A percentile compares a stretch with the other conserved stretches of the same genome.
Conservation (phyloP, 495 filamentous ascomycete genomes). For the Hypoxylon trugodes region DNA sequence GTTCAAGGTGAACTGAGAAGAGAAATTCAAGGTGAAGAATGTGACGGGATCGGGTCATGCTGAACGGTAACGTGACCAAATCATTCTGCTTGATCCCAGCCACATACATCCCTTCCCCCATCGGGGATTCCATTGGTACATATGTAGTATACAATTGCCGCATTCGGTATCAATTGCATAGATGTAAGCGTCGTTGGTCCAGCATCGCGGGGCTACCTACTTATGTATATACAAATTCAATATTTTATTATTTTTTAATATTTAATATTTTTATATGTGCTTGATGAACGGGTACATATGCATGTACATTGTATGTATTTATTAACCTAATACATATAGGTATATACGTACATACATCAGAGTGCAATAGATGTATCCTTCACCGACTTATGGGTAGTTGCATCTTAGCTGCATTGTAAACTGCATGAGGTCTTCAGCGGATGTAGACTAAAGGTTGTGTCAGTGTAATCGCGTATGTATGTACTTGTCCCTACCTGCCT, state of each 20-base stretch:
- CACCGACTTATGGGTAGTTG: conserved; percentile 10
- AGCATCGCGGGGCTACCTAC: not conserved
- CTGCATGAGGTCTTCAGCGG: no score
- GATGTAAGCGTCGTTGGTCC: not conserved
- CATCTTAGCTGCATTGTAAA: not conserved
- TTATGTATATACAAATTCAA: conserved; percentile 2
- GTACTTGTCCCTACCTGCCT: not conserved
- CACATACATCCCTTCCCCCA: no score
- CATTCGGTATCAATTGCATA: conserved; percentile 23
- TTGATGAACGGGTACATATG: no score
- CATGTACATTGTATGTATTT: not conserved
- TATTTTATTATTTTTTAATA: no score
- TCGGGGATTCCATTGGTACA: conserved; percentile 18
- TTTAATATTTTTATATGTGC: no score
- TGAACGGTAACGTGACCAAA: conserved; percentile 31
- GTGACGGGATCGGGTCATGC: conserved; percentile 18
- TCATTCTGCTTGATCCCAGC: conserved; percentile 29
- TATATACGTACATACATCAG: not conserved
- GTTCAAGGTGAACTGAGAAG: conserved; percentile 26
- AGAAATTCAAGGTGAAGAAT: conserved; percentile 22
- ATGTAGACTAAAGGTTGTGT: no score
- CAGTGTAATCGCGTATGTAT: no score
- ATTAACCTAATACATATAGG: not conserved
- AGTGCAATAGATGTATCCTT: not conserved
- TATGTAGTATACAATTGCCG: conserved; percentile 11